A percentile compares a stretch with the other conserved stretches of the same genome.
Evolutionary conservation across 768 basidiomycete species (phyloP).

Genomic region (Mycena alexandri): DNA sequence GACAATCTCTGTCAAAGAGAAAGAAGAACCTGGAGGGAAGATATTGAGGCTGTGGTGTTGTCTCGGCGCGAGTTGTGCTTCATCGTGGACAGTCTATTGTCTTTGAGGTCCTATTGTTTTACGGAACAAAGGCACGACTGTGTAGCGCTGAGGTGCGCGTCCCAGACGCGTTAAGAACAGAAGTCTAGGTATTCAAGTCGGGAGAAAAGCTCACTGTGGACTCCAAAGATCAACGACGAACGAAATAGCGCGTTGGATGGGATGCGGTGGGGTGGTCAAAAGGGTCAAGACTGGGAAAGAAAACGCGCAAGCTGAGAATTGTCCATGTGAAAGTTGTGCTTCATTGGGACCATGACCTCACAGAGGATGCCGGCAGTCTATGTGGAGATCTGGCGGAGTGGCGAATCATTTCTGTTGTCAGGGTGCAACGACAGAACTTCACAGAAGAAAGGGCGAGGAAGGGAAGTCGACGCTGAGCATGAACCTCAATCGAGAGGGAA

Average conservation of each 20-base stretch:
- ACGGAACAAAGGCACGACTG: constrained; percentile 17
- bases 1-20: constrained; percentile 10
- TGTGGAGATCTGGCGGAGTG: background rate
- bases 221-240: constrained; percentile 4
- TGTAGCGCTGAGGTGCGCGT: constrained; percentile 18
- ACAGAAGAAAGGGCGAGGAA: too few species aligned
- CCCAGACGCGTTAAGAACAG: constrained; percentile 18
- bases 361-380: background rate
- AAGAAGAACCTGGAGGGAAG: constrained; percentile 23
- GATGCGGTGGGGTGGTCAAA: constrained; percentile 8
- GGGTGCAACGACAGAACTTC: background rate
- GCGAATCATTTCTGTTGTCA: constrained; percentile 13
- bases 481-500: too few species aligned
- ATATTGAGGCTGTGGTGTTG: constrained; percentile 16
- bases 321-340: constrained; percentile 5
- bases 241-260: background rate
- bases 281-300: constrained; percentile 23
- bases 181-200: background rate
- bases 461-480: too few species aligned
- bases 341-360: constrained; percentile 22
- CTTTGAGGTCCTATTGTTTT: constrained; percentile 10
- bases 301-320: constrained; percentile 16
- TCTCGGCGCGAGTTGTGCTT: constrained; percentile 20
- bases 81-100: constrained; percentile 11
- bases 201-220: constrained; percentile 8